Base-by-base conservation (phyloP, 2,329 filamentous ascomycete species). In the Tympanopsis confertula region DNA sequence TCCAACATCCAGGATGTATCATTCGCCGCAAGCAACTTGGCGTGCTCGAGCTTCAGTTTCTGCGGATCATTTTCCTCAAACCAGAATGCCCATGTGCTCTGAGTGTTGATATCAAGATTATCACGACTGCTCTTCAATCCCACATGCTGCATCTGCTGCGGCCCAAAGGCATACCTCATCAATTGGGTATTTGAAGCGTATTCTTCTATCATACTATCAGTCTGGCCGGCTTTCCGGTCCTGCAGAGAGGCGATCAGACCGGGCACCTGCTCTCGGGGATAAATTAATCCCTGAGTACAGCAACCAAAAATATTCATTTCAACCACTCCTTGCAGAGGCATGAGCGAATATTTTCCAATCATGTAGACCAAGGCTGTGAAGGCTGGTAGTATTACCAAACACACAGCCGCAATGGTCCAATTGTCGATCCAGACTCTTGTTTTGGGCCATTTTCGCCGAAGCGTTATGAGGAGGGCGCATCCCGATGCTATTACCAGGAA, bases 271-370 rank as follows among this genome's bases (percentile, higher is more conserved):
- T 45, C 37, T 10, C 40, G 37, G 15, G 58, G 54, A 26, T 58
- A 57, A 3, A 60, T 50, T 2, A 60, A 43, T 1, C 58, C 58
- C 39, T 62, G 58, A 0, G 58, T 52, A 39, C 58, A 61, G 41
- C 58, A 62, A 1, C 58, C 58, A 30, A 59, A 61, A 4, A 48
- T 46, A 10, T 54, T 51, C 57, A 61, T 61, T 44, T 56, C 50
- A 5, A 52, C 49, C 0, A 57, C 50, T 17, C 49, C 53, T 13
- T 26, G 29, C 4, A 57, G 13, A 13, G 54, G 48, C 15, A 47
- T 42, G 3, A 50, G 38, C 3, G 55, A 49, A 4, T 50, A 40
- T 1, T 55, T 49, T 0, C 56, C 56, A 0, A 50, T 47, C 0
- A 53, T 24, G 17, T 58, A 59, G 5, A 48, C 49, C 4, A 59